Evolutionary conservation across 495 filamentous ascomycete genomes (phyloP).

Genomic region (Lasiosphaeria ovina): DNA sequence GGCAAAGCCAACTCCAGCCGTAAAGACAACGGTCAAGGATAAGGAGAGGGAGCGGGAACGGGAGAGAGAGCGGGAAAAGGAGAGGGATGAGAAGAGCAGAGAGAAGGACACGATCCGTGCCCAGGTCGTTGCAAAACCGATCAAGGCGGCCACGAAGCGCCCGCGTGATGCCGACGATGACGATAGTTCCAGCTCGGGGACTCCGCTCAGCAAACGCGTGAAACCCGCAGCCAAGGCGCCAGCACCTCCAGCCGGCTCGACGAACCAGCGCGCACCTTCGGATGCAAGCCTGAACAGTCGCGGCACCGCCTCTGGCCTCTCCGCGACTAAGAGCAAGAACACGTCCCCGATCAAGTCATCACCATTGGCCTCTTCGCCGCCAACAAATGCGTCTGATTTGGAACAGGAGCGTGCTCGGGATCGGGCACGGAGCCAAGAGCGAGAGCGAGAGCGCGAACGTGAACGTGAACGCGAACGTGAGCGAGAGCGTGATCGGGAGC

Average conservation of each 20-base stretch:
- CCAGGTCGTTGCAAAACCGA: slow-evolving; percentile 31
- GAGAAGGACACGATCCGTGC: slow-evolving; percentile 32
- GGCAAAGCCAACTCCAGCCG: not conserved
- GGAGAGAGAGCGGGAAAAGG: slow-evolving; percentile 23
- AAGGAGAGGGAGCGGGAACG: slow-evolving; percentile 11
- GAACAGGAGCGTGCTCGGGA: slow-evolving; percentile 35
- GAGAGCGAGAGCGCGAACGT: slow-evolving; percentile 19
- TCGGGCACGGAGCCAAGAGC: slow-evolving; percentile 32
- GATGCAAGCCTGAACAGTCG: slow-evolving; percentile 49
- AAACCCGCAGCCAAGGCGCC: slow-evolving; percentile 35
- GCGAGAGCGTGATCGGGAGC: slow-evolving; percentile 42
- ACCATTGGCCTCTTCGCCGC: slow-evolving; percentile 71
- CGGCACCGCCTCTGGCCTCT: slow-evolving; percentile 31
- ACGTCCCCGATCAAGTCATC: slow-evolving; percentile 70
- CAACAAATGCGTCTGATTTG: slow-evolving; percentile 69
- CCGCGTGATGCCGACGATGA: slow-evolving; percentile 45
- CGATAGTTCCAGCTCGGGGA: slow-evolving; percentile 50
- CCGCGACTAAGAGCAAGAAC: slow-evolving; percentile 41
- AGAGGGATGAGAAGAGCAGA: slow-evolving; percentile 19
- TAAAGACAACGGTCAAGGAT: slow-evolving; percentile 11
- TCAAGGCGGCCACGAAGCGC: slow-evolving; percentile 33
- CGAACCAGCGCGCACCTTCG: slow-evolving; percentile 39
- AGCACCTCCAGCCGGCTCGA: slow-evolving; percentile 17
- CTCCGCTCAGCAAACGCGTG: slow-evolving; percentile 50
- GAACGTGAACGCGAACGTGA: slow-evolving; percentile 1